Conservation (phyloP, 2,329 filamentous ascomycete genomes). For the Colletotrichum destructivum region DNA sequence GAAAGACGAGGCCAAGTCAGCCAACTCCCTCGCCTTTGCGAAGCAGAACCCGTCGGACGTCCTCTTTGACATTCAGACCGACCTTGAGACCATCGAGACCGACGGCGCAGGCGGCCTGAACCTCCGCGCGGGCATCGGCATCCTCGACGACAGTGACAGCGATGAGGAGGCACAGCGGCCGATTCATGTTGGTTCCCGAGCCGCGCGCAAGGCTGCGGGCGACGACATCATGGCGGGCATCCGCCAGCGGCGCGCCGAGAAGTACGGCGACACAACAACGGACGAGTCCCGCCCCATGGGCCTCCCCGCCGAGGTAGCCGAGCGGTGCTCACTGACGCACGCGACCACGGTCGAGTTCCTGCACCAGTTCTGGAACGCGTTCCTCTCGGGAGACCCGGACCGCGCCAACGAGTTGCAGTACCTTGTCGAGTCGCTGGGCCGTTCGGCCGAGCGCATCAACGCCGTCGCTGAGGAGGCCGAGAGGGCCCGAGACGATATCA, state of each 20-base stretch:
- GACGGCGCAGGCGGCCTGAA: conserved; percentile 68
- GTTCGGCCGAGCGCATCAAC: conserved; percentile 83
- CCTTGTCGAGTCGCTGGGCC: conserved; percentile 84
- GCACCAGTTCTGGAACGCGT: conserved; percentile 97
- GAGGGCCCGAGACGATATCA: conserved; percentile 75
- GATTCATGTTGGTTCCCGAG: conserved; percentile 78
- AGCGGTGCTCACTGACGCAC: conserved; percentile 79
- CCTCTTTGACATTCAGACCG: conserved; percentile 73
- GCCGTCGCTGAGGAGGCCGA: conserved; percentile 87
- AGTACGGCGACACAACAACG: conserved; percentile 63
- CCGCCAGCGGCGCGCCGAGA: conserved; percentile 71
- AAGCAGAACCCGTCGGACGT: conserved; percentile 80
- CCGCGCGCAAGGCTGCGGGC: conserved; percentile 75
- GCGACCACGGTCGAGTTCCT: conserved; percentile 95
- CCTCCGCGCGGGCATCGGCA: conserved; percentile 75
- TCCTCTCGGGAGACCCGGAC: conserved; percentile 88
- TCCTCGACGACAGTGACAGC: conserved; percentile 79
- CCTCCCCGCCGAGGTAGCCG: conserved; percentile 71
- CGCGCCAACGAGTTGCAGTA: conserved; percentile 86
- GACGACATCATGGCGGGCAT: conserved; percentile 78
- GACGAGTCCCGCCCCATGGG: conserved; percentile 39
- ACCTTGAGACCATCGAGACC: conserved; percentile 68
- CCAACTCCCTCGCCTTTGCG: conserved; percentile 70
- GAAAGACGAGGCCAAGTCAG: conserved; percentile 63
- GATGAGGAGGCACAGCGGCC: conserved; percentile 69